Conservation (phyloP, 108 stramenopile species). For the Stephanodiscus minutulus region DNA sequence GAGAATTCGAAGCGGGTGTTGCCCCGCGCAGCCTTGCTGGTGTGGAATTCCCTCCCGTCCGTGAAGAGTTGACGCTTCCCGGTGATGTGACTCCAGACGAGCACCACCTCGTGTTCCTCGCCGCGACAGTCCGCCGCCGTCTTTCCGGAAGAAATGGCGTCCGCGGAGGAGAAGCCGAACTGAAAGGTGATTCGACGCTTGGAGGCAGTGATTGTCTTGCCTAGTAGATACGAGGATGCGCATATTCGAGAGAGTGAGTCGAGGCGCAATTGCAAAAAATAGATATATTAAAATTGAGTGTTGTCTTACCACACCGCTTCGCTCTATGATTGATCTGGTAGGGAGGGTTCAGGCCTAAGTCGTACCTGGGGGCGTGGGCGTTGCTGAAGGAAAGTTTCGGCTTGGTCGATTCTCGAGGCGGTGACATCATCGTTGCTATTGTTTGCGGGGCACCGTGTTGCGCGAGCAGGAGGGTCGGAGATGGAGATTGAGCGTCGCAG, state of each 20-base stretch:
- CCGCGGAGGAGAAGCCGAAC: constrained; percentile 40
- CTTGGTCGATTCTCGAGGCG: too few species aligned
- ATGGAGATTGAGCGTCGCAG: too few species aligned
- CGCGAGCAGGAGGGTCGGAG: too few species aligned
- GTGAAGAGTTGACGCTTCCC: constrained; percentile 48
- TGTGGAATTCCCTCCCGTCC: constrained; percentile 64
- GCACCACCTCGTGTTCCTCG: constrained; percentile 54
- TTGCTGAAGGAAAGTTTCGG: too few species aligned
- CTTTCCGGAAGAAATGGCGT: constrained; percentile 28
- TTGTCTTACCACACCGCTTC: constrained; percentile 43
- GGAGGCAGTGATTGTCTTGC: constrained; percentile 38
- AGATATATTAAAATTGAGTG: too few species aligned
- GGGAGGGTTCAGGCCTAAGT: constrained; percentile 43
- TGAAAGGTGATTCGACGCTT: constrained; percentile 52
- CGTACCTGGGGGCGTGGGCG: constrained; percentile 30
- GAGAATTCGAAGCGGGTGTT: constrained; percentile 65
- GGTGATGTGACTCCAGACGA: constrained; percentile 50
- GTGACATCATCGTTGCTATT: too few species aligned
- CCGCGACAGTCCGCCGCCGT: constrained; percentile 51
- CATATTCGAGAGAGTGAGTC: too few species aligned
- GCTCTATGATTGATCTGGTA: constrained; percentile 51
- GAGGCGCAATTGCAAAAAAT: too few species aligned
- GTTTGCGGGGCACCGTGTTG: too few species aligned
- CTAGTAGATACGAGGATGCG: too few species aligned
- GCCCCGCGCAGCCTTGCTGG: constrained; percentile 45